A percentile compares a stretch with the other conserved stretches of the same genome.
These are phyloP conservation scores for Daldinia caldariorum DNA, from an alignment of 495 filamentous ascomycete genomes.

Conservation along the genomic window DNA sequence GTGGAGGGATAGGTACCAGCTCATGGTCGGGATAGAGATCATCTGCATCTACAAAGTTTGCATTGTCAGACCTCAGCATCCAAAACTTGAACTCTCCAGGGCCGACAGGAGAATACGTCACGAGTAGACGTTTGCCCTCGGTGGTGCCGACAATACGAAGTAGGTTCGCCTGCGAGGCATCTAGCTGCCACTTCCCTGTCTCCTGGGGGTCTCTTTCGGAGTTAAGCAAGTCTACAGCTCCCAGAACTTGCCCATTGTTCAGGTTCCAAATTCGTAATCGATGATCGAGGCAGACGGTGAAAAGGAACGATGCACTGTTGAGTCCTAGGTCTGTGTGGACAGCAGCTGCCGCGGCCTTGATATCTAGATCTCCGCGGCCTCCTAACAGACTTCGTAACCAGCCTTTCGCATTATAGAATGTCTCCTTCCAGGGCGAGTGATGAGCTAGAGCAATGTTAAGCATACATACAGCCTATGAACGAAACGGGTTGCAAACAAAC, in stretches of 20 bases:
- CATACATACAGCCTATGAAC: constrained; percentile 1
- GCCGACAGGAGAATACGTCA: constrained; percentile 87
- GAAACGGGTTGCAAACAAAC: constrained; percentile 54
- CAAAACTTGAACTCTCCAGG: constrained; percentile 97
- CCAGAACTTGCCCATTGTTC: constrained; percentile 71
- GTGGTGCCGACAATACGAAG: constrained; percentile 75
- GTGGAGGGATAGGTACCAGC: constrained; percentile 73
- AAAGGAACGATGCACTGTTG: constrained; percentile 66
- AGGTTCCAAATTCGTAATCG: constrained; percentile 88
- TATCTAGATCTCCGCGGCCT: constrained; percentile 56
- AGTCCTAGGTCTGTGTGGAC: constrained; percentile 64
- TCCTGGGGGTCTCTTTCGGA: constrained; percentile 63
- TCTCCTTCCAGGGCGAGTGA: constrained; percentile 77
- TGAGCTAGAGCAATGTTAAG: constrained; percentile 35
- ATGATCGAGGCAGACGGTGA: constrained; percentile 88
- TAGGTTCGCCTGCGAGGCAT: constrained; percentile 74
- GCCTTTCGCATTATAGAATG: constrained; percentile 78
- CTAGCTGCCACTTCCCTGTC: constrained; percentile 72
- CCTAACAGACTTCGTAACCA: constrained; percentile 81
- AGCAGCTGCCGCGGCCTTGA: constrained; percentile 44
- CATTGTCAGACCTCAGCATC: constrained; percentile 72
- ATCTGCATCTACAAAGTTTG: constrained; percentile 68
- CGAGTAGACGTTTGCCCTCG: constrained; percentile 73
- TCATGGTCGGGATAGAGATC: constrained; percentile 71
- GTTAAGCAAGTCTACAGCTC: constrained; percentile 48